Evolutionary conservation across 2,329 filamentous ascomycete genomes (phyloP), one percentile per base, ranked within the genome.

Genomic region (Hypoxylon sp.): DNA sequence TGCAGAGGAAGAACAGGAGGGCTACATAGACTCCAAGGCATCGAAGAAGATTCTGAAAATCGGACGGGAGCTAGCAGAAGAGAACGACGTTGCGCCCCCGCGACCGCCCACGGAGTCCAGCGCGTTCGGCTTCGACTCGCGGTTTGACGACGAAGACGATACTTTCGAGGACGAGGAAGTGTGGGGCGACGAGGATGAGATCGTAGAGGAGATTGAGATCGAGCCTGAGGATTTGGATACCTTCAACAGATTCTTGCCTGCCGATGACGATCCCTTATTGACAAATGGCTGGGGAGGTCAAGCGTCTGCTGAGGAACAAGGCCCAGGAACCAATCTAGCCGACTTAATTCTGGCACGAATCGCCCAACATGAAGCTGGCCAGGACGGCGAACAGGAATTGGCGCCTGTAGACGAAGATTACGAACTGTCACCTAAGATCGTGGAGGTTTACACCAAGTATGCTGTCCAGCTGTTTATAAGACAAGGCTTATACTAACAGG

Each of bases 321-420:
- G 83, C 13, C 81, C 85, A 60, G 83, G 85, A 13, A 92, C 91
- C 66, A 97, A 98, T 76, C 83, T 99, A 59, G 93, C 95, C 15
- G 94, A 97, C 73, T 81, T 99, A 67, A 99, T 99, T 68, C 81
- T 99, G 61, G 89, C 94, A 74, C 97, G 97, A 79, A 99, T 99
- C 74, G 93, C 93, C 4, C 90, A 91, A 62, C 92, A 96, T 72
- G 95, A 99, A 80, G 91, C 92, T 3, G 84, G 84, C 30, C 83
- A 89, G 68, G 82, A 79, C 26, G 71, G 70, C 64, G 72, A 65
- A 55, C 78, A 81, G 62, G 86, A 84, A 32, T 82, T 87, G 56
- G 85, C 84, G 17, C 77, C 85, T 0, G 85, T 88, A 1, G 91
- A 95, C 68, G 94, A 97, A 65, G 91, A 93, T 19, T 89, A 93